Evolutionary conservation across 148 eudicot genomes (phyloP).

Genomic region (Salicornia ramosissima): DNA sequence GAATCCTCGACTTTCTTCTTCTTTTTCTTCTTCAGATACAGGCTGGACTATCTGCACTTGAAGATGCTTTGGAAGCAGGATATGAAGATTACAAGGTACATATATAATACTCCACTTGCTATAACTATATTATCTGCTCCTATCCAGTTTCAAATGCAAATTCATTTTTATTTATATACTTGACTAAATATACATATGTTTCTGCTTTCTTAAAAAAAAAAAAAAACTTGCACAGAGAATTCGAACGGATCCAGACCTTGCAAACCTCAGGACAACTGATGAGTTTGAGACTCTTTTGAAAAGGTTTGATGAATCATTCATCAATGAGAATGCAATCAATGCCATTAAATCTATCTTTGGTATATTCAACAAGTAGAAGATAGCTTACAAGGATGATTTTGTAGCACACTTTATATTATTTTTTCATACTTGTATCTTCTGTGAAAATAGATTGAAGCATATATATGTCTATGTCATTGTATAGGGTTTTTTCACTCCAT

Average conservation of each 20-base stretch:
- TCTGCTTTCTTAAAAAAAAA: not conserved
- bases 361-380: constrained; percentile 63
- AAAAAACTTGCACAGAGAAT: constrained; percentile 53
- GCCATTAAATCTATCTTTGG: constrained; percentile 92
- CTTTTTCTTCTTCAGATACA: constrained; percentile 39
- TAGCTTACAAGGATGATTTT: too few species aligned
- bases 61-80: constrained; percentile 85
- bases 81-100: constrained; percentile 96
- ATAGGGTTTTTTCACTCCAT: too few species aligned
- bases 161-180: too few species aligned
- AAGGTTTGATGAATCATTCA: constrained; percentile 69
- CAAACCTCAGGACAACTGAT: constrained; percentile 56
- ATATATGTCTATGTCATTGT: too few species aligned
- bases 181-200: not conserved
- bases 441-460: too few species aligned
- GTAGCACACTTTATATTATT: too few species aligned
- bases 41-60: constrained; percentile 94
- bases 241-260: constrained; percentile 82
- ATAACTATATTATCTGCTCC: too few species aligned
- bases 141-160: not conserved
- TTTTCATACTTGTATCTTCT: too few species aligned
- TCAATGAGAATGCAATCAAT: constrained; percentile 75
- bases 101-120: not conserved
- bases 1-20: not conserved
- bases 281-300: constrained; percentile 53